These are phyloP conservation scores for Sequoiadendron giganteum DNA, from an alignment of 75 land plant genomes.

Conservation along the genomic window DNA sequence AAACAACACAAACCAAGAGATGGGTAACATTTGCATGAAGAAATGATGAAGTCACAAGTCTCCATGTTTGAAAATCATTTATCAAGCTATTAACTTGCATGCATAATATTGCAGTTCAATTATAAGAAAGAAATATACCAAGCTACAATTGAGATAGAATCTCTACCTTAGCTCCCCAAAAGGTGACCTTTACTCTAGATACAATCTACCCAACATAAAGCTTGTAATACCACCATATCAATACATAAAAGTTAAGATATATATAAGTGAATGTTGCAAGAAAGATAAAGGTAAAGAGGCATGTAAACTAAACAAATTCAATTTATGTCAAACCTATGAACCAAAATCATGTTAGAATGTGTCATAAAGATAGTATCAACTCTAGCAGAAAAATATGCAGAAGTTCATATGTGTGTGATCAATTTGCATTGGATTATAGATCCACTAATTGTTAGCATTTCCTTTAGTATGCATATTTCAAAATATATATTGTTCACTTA, in stretches of 20 bases:
- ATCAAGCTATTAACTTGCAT: conserved; percentile 77
- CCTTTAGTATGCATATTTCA: not conserved
- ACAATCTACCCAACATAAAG: conserved; percentile 55
- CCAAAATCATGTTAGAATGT: not conserved
- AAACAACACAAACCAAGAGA: conserved; percentile 57
- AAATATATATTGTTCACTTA: too few species aligned
- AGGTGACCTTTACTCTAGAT: conserved; percentile 53
- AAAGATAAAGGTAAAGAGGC: not conserved
- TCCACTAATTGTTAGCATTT: not conserved
- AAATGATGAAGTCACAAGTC: conserved; percentile 73
- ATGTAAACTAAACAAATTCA: not conserved
- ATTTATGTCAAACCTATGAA: not conserved
- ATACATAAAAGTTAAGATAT: not conserved
- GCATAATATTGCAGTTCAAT: not conserved
- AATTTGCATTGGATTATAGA: not conserved
- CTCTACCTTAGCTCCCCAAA: conserved; percentile 85
- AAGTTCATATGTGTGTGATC: not conserved
- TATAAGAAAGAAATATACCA: not conserved
- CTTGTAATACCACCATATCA: conserved; percentile 28
- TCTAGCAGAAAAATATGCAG: not conserved
- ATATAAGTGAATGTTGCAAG: not conserved
- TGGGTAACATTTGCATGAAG: conserved; percentile 79
- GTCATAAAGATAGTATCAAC: not conserved
- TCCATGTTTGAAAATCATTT: conserved; percentile 81
- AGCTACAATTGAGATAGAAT: not conserved